Base-by-base conservation (phyloP, 148 eudicot species). In the Camellia sinensis region DNA sequence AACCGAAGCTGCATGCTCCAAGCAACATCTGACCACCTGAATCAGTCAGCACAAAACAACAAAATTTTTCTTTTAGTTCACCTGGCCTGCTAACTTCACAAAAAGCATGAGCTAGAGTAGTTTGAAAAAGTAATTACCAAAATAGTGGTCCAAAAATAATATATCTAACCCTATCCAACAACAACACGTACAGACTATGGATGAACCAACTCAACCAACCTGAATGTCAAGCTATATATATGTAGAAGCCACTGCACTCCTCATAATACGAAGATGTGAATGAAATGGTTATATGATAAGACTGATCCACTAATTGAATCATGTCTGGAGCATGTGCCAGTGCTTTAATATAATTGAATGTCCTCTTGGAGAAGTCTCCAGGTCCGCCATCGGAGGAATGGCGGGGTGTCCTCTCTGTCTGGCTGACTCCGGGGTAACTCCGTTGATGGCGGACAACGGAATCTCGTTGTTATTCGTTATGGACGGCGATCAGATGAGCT, bases 1-100 rank as follows among this genome's bases (percentile, higher is more conserved):
- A n/a, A 94, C 98, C 0, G 98, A 94, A 17, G 97, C 86, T 19
- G 98, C 98, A 78, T 94, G 98, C 85, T 94, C 98, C 87, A 94
- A 72, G 74, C 98, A 94, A 61, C 98, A 94, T 84, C 98, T 94
- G 37, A 94, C 98, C 54, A 94, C 98, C 98, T 90, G 79, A 60
- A 67, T 11, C 6, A 65, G 8, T 46, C 37, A 29, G 37, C 37
- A 29, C 37, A 22, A 4, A n/a, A 63, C 52, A 53, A 2, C 59
- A 71, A 2, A 52, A 19, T 62, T 62, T 17, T n/a, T 64, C 43
- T 17, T 52, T 15, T 37, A 45, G 37, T n/a, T 10, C 6, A 18
- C 21, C 65, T n/a, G 1, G 60, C 60, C 17, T 14, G 60, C 5
- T 48, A 7, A 48, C 52, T 57, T 57, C 61, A 18, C 6, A 4